A percentile compares a stretch with the other conserved stretches of the same genome.
Conservation (phyloP, 1,284 basidiomycete genomes). For the Cutaneotrichosporon spelunceum region DNA sequence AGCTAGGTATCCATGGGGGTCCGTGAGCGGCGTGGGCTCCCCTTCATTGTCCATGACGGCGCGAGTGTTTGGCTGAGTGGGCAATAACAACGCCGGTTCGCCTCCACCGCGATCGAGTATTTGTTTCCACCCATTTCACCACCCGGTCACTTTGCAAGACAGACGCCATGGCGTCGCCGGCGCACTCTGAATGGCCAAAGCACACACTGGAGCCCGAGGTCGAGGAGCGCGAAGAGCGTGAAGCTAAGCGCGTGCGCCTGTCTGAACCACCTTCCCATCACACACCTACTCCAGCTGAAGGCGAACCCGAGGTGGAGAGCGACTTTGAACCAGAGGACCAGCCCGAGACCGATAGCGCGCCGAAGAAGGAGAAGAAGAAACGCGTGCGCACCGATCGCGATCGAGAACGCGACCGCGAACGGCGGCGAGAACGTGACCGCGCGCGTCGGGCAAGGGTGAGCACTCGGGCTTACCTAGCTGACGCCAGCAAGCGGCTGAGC, state of each 20-base stretch:
- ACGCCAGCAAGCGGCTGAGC: slow-evolving; percentile 2
- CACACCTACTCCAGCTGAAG: neutral
- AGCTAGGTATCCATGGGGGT: slow-evolving; percentile 39
- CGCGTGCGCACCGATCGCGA: slow-evolving; percentile 9
- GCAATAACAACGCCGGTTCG: neutral
- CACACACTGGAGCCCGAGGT: neutral
- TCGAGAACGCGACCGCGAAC: slow-evolving; percentile 1
- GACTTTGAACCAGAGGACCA: slow-evolving; percentile 1
- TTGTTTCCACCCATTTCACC: neutral
- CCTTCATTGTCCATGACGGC: neutral
- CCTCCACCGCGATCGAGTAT: neutral
- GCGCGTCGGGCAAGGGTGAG: slow-evolving; percentile 5
- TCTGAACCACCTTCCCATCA: neutral
- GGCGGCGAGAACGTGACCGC: slow-evolving; percentile 1
- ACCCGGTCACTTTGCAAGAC: neutral
- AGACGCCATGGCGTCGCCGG: neutral
- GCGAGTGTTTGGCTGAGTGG: neutral
- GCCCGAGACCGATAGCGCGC: neutral
- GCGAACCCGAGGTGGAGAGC: neutral
- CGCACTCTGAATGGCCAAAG: neutral
- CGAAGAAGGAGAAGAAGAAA: slow-evolving; percentile 10
- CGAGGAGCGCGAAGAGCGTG: slow-evolving; percentile 7
- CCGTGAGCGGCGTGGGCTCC: slow-evolving; percentile 29
- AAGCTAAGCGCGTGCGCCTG: slow-evolving; percentile 11
- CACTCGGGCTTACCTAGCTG: neutral